Conservation (phyloP, 2,329 filamentous ascomycete genomes). For the Teratosphaeria destructans region DNA sequence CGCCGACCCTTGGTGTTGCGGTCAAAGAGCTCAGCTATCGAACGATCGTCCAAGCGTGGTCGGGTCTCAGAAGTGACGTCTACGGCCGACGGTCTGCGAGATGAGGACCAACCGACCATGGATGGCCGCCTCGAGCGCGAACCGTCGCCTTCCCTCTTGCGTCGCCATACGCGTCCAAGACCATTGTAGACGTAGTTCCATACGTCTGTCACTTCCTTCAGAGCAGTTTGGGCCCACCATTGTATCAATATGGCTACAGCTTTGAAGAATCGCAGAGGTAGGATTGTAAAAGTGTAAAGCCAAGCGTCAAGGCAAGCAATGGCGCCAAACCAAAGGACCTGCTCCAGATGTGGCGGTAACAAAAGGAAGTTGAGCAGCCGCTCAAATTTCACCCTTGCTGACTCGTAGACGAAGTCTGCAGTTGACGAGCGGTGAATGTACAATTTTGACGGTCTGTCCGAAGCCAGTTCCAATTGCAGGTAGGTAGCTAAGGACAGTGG, state of each 20-base stretch:
- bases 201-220: slow-evolving; percentile 62
- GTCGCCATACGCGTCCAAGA: slow-evolving; percentile 64
- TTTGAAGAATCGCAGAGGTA: slow-evolving; percentile 78
- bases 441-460: slow-evolving; percentile 48
- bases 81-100: slow-evolving; percentile 1
- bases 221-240: slow-evolving; percentile 67
- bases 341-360: slow-evolving; percentile 71
- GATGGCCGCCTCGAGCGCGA: slow-evolving; percentile 5
- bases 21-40: slow-evolving; percentile 3
- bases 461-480: slow-evolving; percentile 54
- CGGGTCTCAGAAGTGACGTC: not conserved
- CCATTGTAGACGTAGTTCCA: slow-evolving; percentile 70
- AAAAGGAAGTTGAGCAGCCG: slow-evolving; percentile 80
- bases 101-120: slow-evolving; percentile 6
- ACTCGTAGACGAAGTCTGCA: slow-evolving; percentile 71
- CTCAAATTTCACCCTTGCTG: slow-evolving; percentile 83
- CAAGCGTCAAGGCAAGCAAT: slow-evolving; percentile 90
- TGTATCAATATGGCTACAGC: slow-evolving; percentile 64
- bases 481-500: slow-evolving; percentile 55
- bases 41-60: slow-evolving; percentile 5
- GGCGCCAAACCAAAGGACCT: slow-evolving; percentile 75
- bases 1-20: slow-evolving; percentile 11
- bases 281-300: slow-evolving; percentile 92
- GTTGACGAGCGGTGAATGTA: slow-evolving; percentile 51
- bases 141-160: slow-evolving; percentile 8